Conservation (phyloP, 2,329 filamentous ascomycete genomes). For the Ceratocystis ficicola region DNA sequence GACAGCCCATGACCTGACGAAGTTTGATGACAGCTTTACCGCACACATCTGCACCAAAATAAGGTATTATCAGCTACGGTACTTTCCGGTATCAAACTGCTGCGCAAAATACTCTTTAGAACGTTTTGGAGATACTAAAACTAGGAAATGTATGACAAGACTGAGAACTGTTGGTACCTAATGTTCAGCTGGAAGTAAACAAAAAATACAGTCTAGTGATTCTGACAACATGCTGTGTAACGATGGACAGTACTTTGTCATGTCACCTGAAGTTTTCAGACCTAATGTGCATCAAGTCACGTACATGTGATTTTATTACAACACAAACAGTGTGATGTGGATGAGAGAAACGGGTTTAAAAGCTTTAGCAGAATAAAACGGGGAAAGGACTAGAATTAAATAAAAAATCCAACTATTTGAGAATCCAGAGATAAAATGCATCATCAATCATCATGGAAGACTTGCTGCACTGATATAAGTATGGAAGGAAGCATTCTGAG, state of each 20-base stretch:
- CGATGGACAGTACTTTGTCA: neutral
- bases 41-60: no score
- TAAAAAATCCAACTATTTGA: constrained; percentile 5
- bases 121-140: no score
- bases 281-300: neutral
- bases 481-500: constrained; percentile 8
- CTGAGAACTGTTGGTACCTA: no score
- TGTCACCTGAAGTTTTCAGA: neutral
- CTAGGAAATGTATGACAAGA: no score
- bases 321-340: neutral
- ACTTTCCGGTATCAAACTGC: no score
- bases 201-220: no score
- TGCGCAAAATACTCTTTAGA: no score
- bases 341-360: neutral
- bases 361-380: neutral
- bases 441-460: constrained; percentile 9
- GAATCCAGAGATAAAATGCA: neutral
- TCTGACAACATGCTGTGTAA: neutral
- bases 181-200: no score
- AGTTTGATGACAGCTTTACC: no score
- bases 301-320: neutral
- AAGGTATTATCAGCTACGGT: no score
- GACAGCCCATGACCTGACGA: no score
- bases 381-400: neutral
- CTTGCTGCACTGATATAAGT: neutral